Base-by-base conservation (phyloP, 768 basidiomycete species). In the Boletus bicolor region DNA sequence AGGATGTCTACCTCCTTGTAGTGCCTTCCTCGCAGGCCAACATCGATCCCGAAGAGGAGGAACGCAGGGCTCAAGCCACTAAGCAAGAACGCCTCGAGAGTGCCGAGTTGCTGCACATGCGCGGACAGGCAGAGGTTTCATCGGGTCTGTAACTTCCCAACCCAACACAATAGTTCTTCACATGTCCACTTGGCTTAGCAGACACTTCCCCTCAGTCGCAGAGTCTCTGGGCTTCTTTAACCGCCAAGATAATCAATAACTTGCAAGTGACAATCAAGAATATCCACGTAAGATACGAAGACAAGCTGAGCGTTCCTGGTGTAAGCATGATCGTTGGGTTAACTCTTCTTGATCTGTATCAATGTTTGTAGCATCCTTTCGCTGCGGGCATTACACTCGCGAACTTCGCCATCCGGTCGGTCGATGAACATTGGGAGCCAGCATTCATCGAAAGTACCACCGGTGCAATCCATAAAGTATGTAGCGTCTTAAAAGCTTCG, bases 281-380 rank as follows among this genome's bases (percentile, higher is more conserved):
- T 64, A 92, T 99, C 43, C 97, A 99, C 69, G 74, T 98, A 44
- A 87, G 97, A 50, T 99, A 98, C 65, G 97, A 99, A 73, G 97
- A 99, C 75, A 87, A 87, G 48, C 71, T 93, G 63, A 97, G 93
- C 63, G 93, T 94, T 28, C 95, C 95, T 32, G 92, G 89, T 30
- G 94, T 94, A 71, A 65, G 89, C 75, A 28, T 36, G 4, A 26
- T 21, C n/a, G 10, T 59, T 37, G 5, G 39, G 37, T 51, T 39
- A 5, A 17, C 15, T 17, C 8, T 39, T 1, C 38, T 34, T 32
- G 52, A 50, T 42, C 43, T 17, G 35, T 45, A 56, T 55, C 26
- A 17, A 46, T 48, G 3, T 44, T 37, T 42, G 14, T 63, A 98
- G 90, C 95, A 97, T 71, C 95, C 95, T 17, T 98, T 99, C 67